Base-by-base conservation (phyloP, 352 stramenopile species). In the Phytopythium mirpurense region DNA sequence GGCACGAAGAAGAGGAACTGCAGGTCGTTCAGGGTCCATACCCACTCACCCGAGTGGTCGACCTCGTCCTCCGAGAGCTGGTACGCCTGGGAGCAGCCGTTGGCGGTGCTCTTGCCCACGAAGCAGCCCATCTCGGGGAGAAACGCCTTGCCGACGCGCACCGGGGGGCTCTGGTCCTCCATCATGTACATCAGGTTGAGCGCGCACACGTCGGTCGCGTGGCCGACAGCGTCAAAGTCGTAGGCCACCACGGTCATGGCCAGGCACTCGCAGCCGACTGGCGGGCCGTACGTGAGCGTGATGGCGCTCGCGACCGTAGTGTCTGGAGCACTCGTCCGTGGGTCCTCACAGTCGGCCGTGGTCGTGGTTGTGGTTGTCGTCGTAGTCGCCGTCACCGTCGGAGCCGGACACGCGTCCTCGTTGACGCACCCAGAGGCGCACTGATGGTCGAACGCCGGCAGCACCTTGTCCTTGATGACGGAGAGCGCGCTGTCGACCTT, bases 81-180 rank as follows among this genome's bases (percentile, higher is more conserved):
- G 11, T 42, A n/a, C 46, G 46, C 46, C 3, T 34, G n/a, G 1
- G 32, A 23, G 46, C 46, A 52, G 18, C 46, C 46, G 21, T 24
- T 24, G 12, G 32, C 14, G 29, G 18, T 41, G 46, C 15, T 29
- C 21, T 52, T 52, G 46, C 46, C 46, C 16, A 52, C 46, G 32
- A 52, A 59, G 43, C 53, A 59, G 4, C 52, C 53, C 53, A 59
- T 59, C 21, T 59, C 53, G 1, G 53, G 44, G 8, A 59, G 26
- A 35, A 35, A 47, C 2, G 35, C 36, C 43, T 59, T 53, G 5
- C 42, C 42, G 18, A 47, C 8, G 7, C 32, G 34, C 0, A 52
- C 21, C 0, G 37, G 36, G 3, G 48, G 48, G 21, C 5, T 46
- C 23, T 40, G 21, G 34, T 59, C 53, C 9, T 53, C 41, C 42